Percentiles rank a stretch among this genome's conserved stretches.
These are phyloP conservation scores for Coemansia aciculifera DNA, from an alignment of 192 early-diverging fungal species.

Conservation along the genomic window DNA sequence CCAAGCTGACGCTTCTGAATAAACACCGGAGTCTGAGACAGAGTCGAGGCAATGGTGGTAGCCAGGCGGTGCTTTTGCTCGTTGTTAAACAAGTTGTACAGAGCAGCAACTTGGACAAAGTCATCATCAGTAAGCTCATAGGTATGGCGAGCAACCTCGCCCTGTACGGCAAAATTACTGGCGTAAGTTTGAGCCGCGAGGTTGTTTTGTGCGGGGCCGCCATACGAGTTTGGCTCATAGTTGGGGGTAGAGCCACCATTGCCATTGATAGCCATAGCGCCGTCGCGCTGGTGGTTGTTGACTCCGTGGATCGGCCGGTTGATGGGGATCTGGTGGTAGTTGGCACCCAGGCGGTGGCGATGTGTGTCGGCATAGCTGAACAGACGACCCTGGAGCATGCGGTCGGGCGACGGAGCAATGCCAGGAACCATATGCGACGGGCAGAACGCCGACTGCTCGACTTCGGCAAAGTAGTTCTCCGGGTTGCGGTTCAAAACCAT, in stretches of 20 bases:
- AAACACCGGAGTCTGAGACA: slow-evolving; percentile 64
- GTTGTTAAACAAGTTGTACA: slow-evolving; percentile 66
- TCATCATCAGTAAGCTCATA: slow-evolving; percentile 61
- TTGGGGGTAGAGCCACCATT: slow-evolving; percentile 64
- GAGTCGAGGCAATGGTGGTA: slow-evolving; percentile 61
- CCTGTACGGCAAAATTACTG: slow-evolving; percentile 49
- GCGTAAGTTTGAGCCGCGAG: slow-evolving; percentile 56
- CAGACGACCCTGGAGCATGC: slow-evolving; percentile 82
- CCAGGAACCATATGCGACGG: slow-evolving; percentile 79
- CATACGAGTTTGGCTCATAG: slow-evolving; percentile 72
- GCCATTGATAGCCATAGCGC: slow-evolving; percentile 63
- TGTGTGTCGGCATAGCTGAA: slow-evolving; percentile 89
- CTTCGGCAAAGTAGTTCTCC: slow-evolving; percentile 84
- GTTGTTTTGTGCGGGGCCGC: slow-evolving; percentile 62
- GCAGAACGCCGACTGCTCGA: slow-evolving; percentile 80
- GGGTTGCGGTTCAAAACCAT: slow-evolving; percentile 81
- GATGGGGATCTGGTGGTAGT: slow-evolving; percentile 81
- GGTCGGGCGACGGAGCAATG: slow-evolving; percentile 75
- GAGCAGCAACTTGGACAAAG: slow-evolving; percentile 65
- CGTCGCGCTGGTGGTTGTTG: slow-evolving; percentile 79
- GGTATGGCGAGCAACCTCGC: slow-evolving; percentile 63
- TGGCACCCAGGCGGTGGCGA: slow-evolving; percentile 77
- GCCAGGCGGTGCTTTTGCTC: slow-evolving; percentile 66
- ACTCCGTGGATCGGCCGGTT: slow-evolving; percentile 66
- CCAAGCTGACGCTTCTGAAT: slow-evolving; percentile 70